Conservation (phyloP, 352 stramenopile species). For the Phytopythium kandeliae region DNA sequence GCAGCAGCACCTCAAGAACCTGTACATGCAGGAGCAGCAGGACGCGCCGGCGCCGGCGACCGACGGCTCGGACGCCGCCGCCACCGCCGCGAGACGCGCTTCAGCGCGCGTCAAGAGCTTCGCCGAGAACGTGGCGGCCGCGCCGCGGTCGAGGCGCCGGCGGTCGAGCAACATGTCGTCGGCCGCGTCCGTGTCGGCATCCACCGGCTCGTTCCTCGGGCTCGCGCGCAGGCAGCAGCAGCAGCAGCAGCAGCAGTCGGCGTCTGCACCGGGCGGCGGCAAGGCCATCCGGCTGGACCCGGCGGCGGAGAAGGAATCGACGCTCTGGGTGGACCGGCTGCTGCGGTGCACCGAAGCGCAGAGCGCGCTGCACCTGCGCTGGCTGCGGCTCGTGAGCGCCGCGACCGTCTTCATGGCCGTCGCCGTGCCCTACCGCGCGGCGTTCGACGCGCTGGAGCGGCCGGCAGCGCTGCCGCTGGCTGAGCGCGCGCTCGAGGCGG, state of each 20-base stretch:
- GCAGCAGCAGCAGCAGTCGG: not conserved
- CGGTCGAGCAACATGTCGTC: not conserved
- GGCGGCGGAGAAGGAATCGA: constrained; percentile 6
- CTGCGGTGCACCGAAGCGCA: constrained; percentile 39
- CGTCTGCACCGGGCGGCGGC: not conserved
- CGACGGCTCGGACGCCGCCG: not conserved
- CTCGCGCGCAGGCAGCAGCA: not conserved
- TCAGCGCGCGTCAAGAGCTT: constrained; percentile 5
- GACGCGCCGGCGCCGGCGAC: constrained; percentile 13
- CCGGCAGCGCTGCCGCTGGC: constrained; percentile 12
- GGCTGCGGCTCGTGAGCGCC: constrained; percentile 22
- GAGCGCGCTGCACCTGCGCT: constrained; percentile 32
- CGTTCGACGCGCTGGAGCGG: constrained; percentile 31
- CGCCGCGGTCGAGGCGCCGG: not conserved
- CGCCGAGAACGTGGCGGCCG: not conserved
- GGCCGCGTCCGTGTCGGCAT: not conserved
- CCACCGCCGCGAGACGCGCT: not conserved
- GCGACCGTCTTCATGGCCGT: constrained; percentile 39
- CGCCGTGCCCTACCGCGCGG: constrained; percentile 31
- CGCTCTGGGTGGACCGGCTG: constrained; percentile 45
- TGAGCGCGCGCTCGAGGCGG: constrained; percentile 24
- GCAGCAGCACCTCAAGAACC: constrained; percentile 43
- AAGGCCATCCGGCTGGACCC: constrained; percentile 5
- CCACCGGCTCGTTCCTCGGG: not conserved
- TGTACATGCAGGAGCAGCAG: constrained; percentile 60